phyloP scores from a whole-genome alignment of 139 green algal species.

The Yamagishiella unicocca region DNA sequence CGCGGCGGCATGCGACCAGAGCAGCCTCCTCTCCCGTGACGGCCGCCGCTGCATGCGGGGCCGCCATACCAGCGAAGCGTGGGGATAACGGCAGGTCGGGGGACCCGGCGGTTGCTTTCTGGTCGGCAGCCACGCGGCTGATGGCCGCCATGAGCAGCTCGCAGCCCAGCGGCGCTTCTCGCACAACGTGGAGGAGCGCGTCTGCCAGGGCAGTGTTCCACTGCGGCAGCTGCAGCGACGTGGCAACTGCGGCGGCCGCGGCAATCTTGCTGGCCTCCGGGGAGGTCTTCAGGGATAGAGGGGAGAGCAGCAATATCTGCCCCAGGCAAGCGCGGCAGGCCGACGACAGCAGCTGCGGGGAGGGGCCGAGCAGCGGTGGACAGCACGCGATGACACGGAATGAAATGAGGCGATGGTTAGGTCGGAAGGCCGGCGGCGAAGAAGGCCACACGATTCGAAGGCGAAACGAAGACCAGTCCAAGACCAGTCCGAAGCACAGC shows the following conservation, averaged over 20 bases:
- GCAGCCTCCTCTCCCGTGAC: background rate
- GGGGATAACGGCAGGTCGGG: background rate
- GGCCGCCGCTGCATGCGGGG: background rate
- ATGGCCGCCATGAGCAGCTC: slow-evolving; percentile 40
- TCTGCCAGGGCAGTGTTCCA: slow-evolving; percentile 45
- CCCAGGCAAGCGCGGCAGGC: slow-evolving; percentile 35
- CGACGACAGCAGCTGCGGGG: slow-evolving; percentile 31
- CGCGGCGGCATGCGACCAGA: slow-evolving; percentile 8
- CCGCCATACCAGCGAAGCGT: background rate
- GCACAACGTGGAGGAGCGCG: slow-evolving; percentile 41
- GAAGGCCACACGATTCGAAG: no score
- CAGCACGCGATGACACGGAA: no score
- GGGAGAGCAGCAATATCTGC: slow-evolving; percentile 34
- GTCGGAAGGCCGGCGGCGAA: no score
- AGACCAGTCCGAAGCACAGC: no score
- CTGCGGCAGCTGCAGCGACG: background rate
- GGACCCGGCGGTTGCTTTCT: slow-evolving; percentile 7
- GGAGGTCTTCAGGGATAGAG: slow-evolving; percentile 41
- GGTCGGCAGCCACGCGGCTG: slow-evolving; percentile 25
- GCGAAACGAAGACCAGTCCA: no score
- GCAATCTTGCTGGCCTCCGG: slow-evolving; percentile 2
- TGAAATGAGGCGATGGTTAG: no score
- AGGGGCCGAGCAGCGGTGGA: background rate
- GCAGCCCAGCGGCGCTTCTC: slow-evolving; percentile 37
- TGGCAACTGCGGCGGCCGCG: background rate